Conservation (phyloP, 495 filamentous ascomycete species). For the Echria macrotheca region DNA sequence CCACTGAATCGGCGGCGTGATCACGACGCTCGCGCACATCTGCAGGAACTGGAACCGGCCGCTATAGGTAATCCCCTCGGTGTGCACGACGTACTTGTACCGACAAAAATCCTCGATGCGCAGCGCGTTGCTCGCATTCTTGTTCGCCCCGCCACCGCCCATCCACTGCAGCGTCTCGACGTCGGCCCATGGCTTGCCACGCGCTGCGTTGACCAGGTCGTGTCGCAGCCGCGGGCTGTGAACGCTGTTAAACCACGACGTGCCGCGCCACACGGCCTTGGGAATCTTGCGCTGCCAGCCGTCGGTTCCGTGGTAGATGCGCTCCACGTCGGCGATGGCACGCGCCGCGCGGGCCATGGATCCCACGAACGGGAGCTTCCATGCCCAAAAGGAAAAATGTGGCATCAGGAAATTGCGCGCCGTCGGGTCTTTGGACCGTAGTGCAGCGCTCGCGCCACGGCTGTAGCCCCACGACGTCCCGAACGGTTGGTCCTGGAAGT, state of each 20-base stretch:
- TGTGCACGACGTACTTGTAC: conserved; percentile 52
- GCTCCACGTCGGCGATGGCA: conserved; percentile 42
- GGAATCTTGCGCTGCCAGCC: conserved; percentile 51
- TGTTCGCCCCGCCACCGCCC: background rate
- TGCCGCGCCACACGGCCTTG: conserved; percentile 67
- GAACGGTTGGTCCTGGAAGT: conserved; percentile 40
- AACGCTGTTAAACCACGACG: conserved; percentile 45
- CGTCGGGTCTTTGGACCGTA: conserved; percentile 39
- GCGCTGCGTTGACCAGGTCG: conserved; percentile 34
- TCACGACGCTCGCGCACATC: conserved; percentile 43
- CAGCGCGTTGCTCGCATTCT: conserved; percentile 33
- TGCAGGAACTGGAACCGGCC: conserved; percentile 51
- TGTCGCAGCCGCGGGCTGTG: conserved; percentile 38
- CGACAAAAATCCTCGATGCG: conserved; percentile 28
- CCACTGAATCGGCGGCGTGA: conserved; percentile 46
- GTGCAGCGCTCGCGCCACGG: conserved; percentile 35
- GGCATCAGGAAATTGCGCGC: conserved; percentile 63
- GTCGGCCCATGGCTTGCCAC: conserved; percentile 44
- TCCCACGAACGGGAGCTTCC: conserved; percentile 57
- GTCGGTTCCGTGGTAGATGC: background rate
- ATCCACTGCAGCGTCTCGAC: conserved; percentile 42
- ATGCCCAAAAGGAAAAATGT: conserved; percentile 75
- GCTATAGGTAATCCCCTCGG: conserved; percentile 56
- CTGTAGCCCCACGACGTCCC: conserved; percentile 33
- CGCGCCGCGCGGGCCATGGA: conserved; percentile 48